A percentile compares a stretch with the other conserved stretches of the same genome.
Conservation (phyloP, 306 rosid genomes). For the Citrullus amarus region DNA sequence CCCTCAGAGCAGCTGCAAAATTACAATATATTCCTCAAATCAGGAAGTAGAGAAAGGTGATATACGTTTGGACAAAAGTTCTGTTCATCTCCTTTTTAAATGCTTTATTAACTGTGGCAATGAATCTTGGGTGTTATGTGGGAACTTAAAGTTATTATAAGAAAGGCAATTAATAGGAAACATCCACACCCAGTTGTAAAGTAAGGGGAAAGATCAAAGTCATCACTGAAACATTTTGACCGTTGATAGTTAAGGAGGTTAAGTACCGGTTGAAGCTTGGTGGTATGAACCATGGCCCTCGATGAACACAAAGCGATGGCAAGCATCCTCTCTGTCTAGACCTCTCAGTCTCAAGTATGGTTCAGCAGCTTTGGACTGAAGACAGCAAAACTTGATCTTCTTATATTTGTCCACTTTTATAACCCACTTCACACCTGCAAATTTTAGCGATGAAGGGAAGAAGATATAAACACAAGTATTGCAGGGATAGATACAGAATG, state of each 20-base stretch:
- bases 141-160: neutral
- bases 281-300: constrained; percentile 45
- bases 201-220: neutral
- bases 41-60: neutral
- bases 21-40: neutral
- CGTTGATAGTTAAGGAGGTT: neutral
- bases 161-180: too few relatives aligned
- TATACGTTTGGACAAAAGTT: neutral
- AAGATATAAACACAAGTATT: neutral
- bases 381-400: constrained; percentile 62
- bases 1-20: constrained; percentile 66
- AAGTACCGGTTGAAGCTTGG: constrained; percentile 57
- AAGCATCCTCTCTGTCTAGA: constrained; percentile 50
- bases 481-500: neutral
- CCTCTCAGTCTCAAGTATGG: constrained; percentile 57
- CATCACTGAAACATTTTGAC: neutral
- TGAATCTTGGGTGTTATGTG: neutral
- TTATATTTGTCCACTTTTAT: constrained; percentile 46
- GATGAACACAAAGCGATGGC: constrained; percentile 42
- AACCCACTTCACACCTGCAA: constrained; percentile 61
- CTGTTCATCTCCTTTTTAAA: neutral
- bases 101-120: neutral
- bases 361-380: constrained; percentile 60
- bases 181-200: neutral
- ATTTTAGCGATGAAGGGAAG: neutral